Base-by-base conservation (phyloP, 2,329 filamentous ascomycete genomes). In the Akanthomyces uredinophilus region DNA sequence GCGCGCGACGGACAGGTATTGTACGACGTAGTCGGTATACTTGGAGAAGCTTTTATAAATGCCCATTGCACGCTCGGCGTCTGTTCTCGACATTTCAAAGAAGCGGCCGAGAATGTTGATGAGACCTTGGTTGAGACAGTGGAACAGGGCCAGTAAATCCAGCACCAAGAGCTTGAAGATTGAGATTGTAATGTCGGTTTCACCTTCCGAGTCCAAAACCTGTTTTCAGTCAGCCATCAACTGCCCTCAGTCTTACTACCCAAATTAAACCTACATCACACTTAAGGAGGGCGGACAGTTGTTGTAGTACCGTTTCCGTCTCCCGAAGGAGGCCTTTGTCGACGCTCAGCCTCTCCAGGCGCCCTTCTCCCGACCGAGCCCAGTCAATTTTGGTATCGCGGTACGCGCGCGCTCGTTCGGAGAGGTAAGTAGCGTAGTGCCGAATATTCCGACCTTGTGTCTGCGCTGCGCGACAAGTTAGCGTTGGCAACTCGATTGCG, bases 21-120 rank as follows among this genome's bases (percentile, higher is more conserved):
- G 87, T 18, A 99, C 94, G 1, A 98, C 94, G 66, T 88, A 86
- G 68, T 98, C 93, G 7, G 95, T 99, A 74, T 96, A 93, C 69
- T 86, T 89, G 18, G 92, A 92, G 71, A 99, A 99, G 18, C 83
- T 89, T 72, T 93, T 91, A 77, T 99, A 99, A 65, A 99, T 94
- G 64, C 87, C 84, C 77, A 99, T 86, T 62, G 95, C 92, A 65
- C 93, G 86, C 74, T 97, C 92, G 63, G 95, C 96, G 75, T 99
- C 95, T 29, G 91, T 83, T 70, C 91, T 91, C 56, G 95, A 97
- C 89, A 99, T 94, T 78, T 99, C 95, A 70, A 99, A 99, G 75
- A 98, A 99, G 75, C 96, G 91, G 69, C 95, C 92, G 62, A 99
- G 80, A 64, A 99, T 92, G 75, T 96, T 97, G 77, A 99, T 99